Conservation (phyloP, 1,139 yeast genomes). For the Candida tropicalis region DNA sequence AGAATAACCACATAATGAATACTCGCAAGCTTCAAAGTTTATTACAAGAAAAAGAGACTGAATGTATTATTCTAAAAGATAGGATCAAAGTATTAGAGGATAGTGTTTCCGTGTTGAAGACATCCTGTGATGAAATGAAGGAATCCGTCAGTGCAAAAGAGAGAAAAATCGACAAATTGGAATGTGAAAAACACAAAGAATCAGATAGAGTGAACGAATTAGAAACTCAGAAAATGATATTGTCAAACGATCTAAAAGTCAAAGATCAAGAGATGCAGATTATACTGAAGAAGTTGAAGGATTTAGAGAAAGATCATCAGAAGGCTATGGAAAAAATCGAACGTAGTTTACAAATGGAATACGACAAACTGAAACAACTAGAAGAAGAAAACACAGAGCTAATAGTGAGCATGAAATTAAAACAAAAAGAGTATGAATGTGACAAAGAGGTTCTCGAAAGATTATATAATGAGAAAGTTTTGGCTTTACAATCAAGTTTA, state of each 20-base stretch:
- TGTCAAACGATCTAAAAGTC: not conserved
- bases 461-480: not conserved
- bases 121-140: not conserved
- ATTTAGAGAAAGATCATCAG: not conserved
- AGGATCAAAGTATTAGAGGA: not conserved
- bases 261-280: not conserved
- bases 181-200: not conserved
- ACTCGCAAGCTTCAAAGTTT: not conserved
- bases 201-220: not conserved
- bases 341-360: not conserved
- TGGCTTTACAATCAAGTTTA: not conserved
- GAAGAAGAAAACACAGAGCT: not conserved
- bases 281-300: not conserved
- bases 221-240: not conserved
- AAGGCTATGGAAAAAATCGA: not conserved
- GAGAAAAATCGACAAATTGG: not conserved
- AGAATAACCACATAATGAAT: not conserved
- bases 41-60: not conserved
- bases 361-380: not conserved
- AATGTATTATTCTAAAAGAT: not conserved
- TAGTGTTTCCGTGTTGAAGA: not conserved
- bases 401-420: not conserved
- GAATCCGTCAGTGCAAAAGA: not conserved
- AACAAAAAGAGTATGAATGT: not conserved
- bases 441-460: not conserved